Base-by-base conservation (phyloP, 1,284 basidiomycete species). In the Leccinum angustisporum region DNA sequence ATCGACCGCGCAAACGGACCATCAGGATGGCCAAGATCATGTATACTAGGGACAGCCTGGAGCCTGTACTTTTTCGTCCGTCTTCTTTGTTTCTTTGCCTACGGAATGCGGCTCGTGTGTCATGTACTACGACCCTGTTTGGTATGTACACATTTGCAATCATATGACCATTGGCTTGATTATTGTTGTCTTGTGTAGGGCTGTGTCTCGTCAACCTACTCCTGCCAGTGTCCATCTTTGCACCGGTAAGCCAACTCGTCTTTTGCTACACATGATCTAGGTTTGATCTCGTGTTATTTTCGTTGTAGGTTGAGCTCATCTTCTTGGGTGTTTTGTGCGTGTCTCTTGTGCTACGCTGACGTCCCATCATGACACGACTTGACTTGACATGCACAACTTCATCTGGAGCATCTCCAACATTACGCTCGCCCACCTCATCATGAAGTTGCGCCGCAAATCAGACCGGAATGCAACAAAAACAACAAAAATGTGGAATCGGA, bases 21-120 rank as follows among this genome's bases (percentile, higher is more conserved):
- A 63, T 50, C 3, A 57, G 63, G 16, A 64, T 80, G 54, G 48
- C 71, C 11, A 61, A 66, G 25, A 59, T 71, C 38, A 66, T 81
- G 48, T 73, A 75, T 51, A 66, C n/a, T n/a, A n/a, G 72, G 13
- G 79, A 80, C 57, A 77, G 79, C n/a, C n/a, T n/a, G n/a, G 0
- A 68, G 77, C 33, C 27, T 69, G 27, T 77, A 77, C 54, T 78
- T 81, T 57, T 52, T 79, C 10, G 79, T 81, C 60, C 65, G 78
- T 67, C 5, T 53, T 46, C 8, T n/a, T 33, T 51, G 5, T 2
- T 59, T 57, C 8, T 56, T 0, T 63, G 55, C 43, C 8, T 40
- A 38, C 31, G 54, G 31, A 33, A 30, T 4, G 14, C 6, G 13
- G 30, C 56, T 71, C 21, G 63, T 13, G 10, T 25, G 0, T 16